These are phyloP conservation scores for Pichia exigua DNA, from an alignment of 805 yeast species.

Conservation along the genomic window DNA sequence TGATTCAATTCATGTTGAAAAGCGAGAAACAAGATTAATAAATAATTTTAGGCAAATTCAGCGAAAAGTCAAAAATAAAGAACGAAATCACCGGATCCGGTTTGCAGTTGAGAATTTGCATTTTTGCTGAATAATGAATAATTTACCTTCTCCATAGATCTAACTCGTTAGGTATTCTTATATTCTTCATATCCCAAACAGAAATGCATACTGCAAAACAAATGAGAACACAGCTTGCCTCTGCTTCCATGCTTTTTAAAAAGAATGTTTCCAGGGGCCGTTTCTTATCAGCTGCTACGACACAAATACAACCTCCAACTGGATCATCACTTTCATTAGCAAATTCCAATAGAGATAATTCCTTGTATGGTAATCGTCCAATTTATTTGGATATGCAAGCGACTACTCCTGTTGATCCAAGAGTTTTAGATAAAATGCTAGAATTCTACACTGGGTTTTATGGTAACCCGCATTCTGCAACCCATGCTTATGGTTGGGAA, in stretches of 20 bases:
- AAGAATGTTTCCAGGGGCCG: not conserved
- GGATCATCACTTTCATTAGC: slow-evolving; percentile 40
- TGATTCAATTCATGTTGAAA: not conserved
- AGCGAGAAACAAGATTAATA: not conserved
- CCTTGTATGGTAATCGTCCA: slow-evolving; percentile 65
- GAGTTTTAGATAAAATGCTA: slow-evolving; percentile 86
- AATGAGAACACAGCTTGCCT: not conserved
- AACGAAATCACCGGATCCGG: not conserved
- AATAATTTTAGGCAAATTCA: not conserved
- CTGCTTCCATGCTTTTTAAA: not conserved
- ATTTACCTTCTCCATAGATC: not conserved
- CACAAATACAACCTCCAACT: slow-evolving; percentile 31
- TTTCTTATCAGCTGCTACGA: not conserved
- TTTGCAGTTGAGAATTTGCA: not conserved
- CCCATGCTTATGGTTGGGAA: slow-evolving; percentile 99
- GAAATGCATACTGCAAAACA: not conserved
- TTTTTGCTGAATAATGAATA: not conserved
- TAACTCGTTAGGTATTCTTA: not conserved
- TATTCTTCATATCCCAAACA: not conserved
- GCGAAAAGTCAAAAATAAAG: not conserved
- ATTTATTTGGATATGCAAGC: slow-evolving; percentile 97
- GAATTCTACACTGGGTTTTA: slow-evolving; percentile 84
- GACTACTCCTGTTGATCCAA: slow-evolving; percentile 95
- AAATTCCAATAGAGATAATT: slow-evolving; percentile 37
- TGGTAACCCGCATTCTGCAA: slow-evolving; percentile 96